Evolutionary conservation across 805 yeast species (phyloP), one percentile per base, ranked within the genome.

Genomic region (Sugiyamaella chiloensis): DNA sequence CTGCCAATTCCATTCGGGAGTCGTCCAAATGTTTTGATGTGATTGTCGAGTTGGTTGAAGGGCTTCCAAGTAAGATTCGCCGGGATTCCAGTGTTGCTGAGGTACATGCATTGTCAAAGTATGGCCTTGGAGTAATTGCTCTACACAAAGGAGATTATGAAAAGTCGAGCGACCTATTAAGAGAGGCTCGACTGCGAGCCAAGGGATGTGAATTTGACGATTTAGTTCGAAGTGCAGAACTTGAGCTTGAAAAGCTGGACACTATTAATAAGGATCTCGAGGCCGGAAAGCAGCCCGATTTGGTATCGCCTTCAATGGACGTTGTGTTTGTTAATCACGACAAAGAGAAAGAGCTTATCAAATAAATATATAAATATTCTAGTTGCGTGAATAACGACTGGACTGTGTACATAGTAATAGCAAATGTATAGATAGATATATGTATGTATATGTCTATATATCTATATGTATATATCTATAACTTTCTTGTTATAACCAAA

Each of bases 71-170:
- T 23, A 50, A 55, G 44, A 32, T 60, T 11, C 61, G 71, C 40
- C 60, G 68, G 12, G 75, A 72, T 41, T 62, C 64, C 8, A 66
- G 69, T 32, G 66, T 84, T 9, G 74, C 78, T 26, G 87, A 85
- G 53, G 79, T 85, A 1, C 80, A 85, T 35, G 93, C 95, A 0
- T 71, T 90, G 61, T 80, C 96, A 0, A 80, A 88, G 0, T 90
- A 85, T 60, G 95, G 96, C 0, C 70, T 87, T 34, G 98, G 96
- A 1, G 95, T 89, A 4, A 74, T 87, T 8, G 74, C 78, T 37
- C 65, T 83, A n/a, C 87, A 86, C 56, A 60, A 71, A 40, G 77
- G 82, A 0, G 67, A 81, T 8, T 70, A 76, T 47, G 74, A 71
- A 1, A 66, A 73, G 46, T 89, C 96, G 0, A 79, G 77, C 53